Evolutionary conservation across 2,329 filamentous ascomycete genomes (phyloP).

Genomic region (Ophiocordyceps camponoti-saundersi): DNA sequence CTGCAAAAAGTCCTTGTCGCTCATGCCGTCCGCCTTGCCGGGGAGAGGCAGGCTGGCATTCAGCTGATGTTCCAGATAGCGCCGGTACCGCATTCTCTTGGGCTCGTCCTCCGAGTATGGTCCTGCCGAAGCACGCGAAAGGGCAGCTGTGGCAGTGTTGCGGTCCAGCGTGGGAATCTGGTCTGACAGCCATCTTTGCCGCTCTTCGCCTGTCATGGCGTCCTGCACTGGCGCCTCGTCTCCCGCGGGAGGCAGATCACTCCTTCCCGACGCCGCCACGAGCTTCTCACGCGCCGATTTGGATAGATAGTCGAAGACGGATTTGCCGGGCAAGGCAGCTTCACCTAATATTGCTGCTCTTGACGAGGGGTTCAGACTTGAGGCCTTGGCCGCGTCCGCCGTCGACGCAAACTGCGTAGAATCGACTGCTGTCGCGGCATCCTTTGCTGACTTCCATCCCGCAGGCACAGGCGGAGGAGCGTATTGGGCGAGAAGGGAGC

Average conservation of each 20-base stretch:
- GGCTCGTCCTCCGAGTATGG: conserved; percentile 71
- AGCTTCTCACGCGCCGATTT: conserved; percentile 62
- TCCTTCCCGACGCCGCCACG: conserved; percentile 56
- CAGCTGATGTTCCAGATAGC: conserved; percentile 64
- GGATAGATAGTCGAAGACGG: conserved; percentile 85
- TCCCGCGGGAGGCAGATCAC: conserved; percentile 58
- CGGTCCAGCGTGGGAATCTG: conserved; percentile 49
- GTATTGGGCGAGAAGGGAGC: conserved; percentile 23
- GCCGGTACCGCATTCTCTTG: conserved; percentile 67
- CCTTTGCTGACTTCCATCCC: conserved; percentile 55
- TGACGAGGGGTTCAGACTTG: conserved; percentile 55
- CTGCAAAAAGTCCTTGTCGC: conserved; percentile 57
- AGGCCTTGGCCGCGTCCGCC: conserved; percentile 61
- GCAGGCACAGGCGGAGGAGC: conserved; percentile 50
- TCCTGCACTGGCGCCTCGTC: conserved; percentile 57
- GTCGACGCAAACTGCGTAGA: conserved; percentile 40
- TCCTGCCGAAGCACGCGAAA: conserved; percentile 44
- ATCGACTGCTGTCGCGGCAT: conserved; percentile 3
- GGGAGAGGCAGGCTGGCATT: conserved; percentile 30
- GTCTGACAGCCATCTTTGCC: conserved; percentile 36
- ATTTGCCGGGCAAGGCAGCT: conserved; percentile 64
- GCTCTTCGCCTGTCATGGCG: conserved; percentile 44
- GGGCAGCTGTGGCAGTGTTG: conserved; percentile 48
- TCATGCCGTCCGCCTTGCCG: conserved; percentile 20
- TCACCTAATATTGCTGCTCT: conserved; percentile 73